These are phyloP conservation scores for Populus pruinosa DNA, from an alignment of 345 rosid genomes.

Conservation along the genomic window DNA sequence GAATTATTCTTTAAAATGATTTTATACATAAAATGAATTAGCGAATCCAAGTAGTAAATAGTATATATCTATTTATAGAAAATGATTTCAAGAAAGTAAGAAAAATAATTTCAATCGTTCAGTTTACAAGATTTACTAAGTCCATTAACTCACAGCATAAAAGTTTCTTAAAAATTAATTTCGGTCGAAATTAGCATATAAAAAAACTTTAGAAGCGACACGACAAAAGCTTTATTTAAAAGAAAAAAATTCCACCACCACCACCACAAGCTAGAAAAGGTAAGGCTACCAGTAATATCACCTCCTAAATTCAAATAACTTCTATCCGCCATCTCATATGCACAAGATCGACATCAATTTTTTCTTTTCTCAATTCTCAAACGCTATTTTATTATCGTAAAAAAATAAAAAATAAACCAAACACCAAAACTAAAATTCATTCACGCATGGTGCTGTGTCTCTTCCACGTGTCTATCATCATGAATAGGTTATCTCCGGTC, in stretches of 20 bases:
- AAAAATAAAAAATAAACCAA: background rate
- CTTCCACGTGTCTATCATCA: conserved; percentile 45
- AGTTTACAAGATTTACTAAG: background rate
- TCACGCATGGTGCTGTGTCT: conserved; percentile 53
- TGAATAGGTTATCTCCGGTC: conserved; percentile 46
- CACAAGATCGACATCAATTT: background rate
- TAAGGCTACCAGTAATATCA: background rate
- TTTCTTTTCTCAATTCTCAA: background rate
- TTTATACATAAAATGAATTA: no score
- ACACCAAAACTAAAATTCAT: background rate
- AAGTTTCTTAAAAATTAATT: background rate
- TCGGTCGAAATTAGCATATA: background rate
- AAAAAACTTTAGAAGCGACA: background rate
- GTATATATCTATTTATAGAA: no score
- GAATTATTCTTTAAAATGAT: no score
- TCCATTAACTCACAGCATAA: background rate
- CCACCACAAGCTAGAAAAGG: background rate
- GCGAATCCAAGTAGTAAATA: no score
- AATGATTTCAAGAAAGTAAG: no score
- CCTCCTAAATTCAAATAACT: background rate
- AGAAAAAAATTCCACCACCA: background rate
- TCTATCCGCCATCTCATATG: conserved; percentile 1
- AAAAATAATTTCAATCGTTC: no score
- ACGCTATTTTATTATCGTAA: background rate
- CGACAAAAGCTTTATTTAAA: background rate